Evolutionary conservation across 768 basidiomycete genomes (phyloP).

Genomic region (Lyophyllum atratum): DNA sequence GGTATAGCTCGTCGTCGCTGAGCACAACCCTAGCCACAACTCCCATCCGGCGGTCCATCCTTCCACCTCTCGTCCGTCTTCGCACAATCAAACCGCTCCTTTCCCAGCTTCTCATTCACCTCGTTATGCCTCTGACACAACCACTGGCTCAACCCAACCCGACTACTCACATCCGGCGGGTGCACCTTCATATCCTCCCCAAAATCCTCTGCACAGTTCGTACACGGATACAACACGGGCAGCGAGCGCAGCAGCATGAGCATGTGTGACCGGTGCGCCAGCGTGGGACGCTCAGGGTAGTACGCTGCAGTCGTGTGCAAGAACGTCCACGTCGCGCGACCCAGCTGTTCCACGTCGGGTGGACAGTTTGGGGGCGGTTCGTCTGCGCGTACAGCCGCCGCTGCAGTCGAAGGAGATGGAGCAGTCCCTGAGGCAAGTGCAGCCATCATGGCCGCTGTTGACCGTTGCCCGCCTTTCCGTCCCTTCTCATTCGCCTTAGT

Average conservation of each 20-base stretch:
- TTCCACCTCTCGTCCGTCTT: constrained; percentile 90
- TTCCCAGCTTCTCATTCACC: constrained; percentile 86
- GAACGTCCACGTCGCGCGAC: constrained; percentile 95
- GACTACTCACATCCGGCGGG: constrained; percentile 79
- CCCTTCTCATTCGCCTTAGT: constrained; percentile 26
- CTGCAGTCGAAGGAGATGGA: constrained; percentile 14
- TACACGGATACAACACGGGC: constrained; percentile 87
- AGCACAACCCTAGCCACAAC: constrained; percentile 85
- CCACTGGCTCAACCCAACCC: constrained; percentile 75
- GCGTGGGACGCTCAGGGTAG: constrained; percentile 82
- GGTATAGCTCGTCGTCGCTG: no score
- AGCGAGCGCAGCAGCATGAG: constrained; percentile 73
- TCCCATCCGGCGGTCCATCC: constrained; percentile 85
- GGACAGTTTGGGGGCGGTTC: constrained; percentile 73
- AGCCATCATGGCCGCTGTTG: constrained; percentile 27
- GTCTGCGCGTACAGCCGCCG: constrained; percentile 28
- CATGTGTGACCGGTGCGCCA: constrained; percentile 82
- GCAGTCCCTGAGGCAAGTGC: constrained; percentile 24
- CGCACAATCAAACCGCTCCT: constrained; percentile 78
- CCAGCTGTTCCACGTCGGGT: constrained; percentile 86
- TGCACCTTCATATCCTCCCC: constrained; percentile 62
- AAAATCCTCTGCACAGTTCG: constrained; percentile 82
- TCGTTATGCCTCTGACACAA: constrained; percentile 92
- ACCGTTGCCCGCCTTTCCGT: constrained; percentile 19
- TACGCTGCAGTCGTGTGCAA: constrained; percentile 94